Conservation (phyloP, 352 stramenopile species). For the Phytophthora multivora region DNA sequence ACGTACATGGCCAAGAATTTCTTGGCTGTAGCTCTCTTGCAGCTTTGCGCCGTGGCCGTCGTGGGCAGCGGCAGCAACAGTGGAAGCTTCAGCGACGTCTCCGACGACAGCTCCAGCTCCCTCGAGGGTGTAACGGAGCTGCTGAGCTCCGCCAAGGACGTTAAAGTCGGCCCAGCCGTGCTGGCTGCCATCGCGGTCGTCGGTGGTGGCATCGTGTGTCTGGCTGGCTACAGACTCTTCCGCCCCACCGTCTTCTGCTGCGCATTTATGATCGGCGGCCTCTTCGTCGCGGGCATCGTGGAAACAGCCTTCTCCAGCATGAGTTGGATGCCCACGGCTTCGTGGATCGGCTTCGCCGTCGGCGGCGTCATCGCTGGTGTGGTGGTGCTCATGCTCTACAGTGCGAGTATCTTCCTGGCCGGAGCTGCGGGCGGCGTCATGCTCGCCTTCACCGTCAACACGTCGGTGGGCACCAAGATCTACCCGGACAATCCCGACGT, state of each 20-base stretch:
- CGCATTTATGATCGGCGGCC: slow-evolving; percentile 71
- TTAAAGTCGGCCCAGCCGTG: slow-evolving; percentile 53
- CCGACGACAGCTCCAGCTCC: slow-evolving; percentile 23
- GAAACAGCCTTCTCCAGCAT: slow-evolving; percentile 53
- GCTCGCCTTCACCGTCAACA: slow-evolving; percentile 58
- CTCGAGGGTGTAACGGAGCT: slow-evolving; percentile 38
- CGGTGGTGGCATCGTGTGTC: slow-evolving; percentile 48
- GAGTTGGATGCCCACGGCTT: slow-evolving; percentile 57
- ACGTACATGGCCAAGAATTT: slow-evolving; percentile 23
- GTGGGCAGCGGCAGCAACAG: slow-evolving; percentile 20
- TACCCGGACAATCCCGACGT: slow-evolving; percentile 55
- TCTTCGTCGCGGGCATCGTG: slow-evolving; percentile 62
- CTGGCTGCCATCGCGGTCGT: slow-evolving; percentile 55
- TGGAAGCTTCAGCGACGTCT: slow-evolving; percentile 14
- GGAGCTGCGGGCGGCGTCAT: slow-evolving; percentile 54
- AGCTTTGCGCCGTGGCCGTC: slow-evolving; percentile 23
- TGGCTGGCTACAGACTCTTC: slow-evolving; percentile 63
- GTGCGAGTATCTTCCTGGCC: slow-evolving; percentile 52
- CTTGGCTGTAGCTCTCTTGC: slow-evolving; percentile 23
- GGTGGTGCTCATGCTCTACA: slow-evolving; percentile 56
- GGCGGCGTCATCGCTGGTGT: slow-evolving; percentile 44
- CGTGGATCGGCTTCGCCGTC: slow-evolving; percentile 60
- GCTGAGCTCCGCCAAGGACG: slow-evolving; percentile 42
- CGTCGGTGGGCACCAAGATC: slow-evolving; percentile 50
- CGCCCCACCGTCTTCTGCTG: slow-evolving; percentile 67